Evolutionary conservation across 2,329 filamentous ascomycete genomes (phyloP).

Genomic region (Sclerotinia sclerotiorum): DNA sequence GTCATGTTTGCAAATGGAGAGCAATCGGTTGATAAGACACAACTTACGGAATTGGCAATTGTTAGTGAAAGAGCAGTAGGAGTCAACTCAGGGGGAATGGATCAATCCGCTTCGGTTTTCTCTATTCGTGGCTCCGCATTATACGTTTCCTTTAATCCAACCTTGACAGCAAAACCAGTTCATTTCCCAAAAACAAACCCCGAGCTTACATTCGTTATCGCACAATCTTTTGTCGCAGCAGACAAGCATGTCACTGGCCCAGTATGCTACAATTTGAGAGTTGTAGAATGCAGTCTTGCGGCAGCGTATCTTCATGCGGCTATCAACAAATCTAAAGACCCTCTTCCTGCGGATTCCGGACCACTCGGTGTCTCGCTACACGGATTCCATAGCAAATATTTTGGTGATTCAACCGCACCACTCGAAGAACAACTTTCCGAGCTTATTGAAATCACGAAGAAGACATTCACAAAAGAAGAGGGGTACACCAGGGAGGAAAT

Average conservation of each 20-base stretch:
- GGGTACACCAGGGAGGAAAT: slow-evolving; percentile 90
- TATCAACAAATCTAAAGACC: slow-evolving; percentile 55
- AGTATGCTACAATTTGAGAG: slow-evolving; percentile 92
- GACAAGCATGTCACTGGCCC: slow-evolving; percentile 95
- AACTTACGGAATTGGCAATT: slow-evolving; percentile 88
- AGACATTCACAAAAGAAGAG: slow-evolving; percentile 72
- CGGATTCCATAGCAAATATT: slow-evolving; percentile 84
- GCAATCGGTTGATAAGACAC: slow-evolving; percentile 78
- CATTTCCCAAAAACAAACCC: slow-evolving; percentile 78
- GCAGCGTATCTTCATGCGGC: slow-evolving; percentile 65
- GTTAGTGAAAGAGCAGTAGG: slow-evolving; percentile 92
- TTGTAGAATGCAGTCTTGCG: slow-evolving; percentile 91
- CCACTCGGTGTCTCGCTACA: slow-evolving; percentile 81
- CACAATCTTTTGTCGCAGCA: slow-evolving; percentile 88
- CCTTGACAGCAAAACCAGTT: slow-evolving; percentile 72
- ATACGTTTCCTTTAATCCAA: slow-evolving; percentile 85
- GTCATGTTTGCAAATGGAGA: slow-evolving; percentile 85
- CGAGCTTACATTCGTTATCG: slow-evolving; percentile 87
- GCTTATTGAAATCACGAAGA: slow-evolving; percentile 67
- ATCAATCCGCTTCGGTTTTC: slow-evolving; percentile 95
- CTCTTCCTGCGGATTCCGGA: slow-evolving; percentile 73
- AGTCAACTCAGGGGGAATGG: slow-evolving; percentile 98
- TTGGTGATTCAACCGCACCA: slow-evolving; percentile 47
- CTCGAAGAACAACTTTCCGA: slow-evolving; percentile 67
- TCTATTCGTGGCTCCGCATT: slow-evolving; percentile 81